Evolutionary conservation across 805 yeast genomes (phyloP), one percentile per base, ranked within the genome.

Genomic region (Suhomyces sp.): DNA sequence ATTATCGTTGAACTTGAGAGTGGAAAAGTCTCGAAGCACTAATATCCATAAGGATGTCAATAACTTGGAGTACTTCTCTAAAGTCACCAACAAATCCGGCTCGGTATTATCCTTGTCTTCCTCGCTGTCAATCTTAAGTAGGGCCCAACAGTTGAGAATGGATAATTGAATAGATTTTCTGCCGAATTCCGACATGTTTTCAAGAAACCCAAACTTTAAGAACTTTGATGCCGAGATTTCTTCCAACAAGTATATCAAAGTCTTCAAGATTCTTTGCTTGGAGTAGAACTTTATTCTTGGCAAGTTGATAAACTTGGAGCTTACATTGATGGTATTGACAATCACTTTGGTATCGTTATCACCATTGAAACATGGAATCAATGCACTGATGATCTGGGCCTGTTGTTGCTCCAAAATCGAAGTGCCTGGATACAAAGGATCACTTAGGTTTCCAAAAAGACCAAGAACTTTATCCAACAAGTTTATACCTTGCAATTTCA

Each of bases 321-420:
- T 83, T 1, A 91, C 87, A 41, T 82, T 81, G 35, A 93, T 80
- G 0, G 97, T 97, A 50, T 81, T 81, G 22, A 88, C 81, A 1
- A 93, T 91, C 0, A 90, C 79, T 36, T 80, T 80, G 1, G 96
- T 83, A 10, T 87, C 85, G 52, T 91, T 85, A 17, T 85, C 92
- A 3, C 79, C 73, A 33, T 79, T 80, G 70, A 94, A 93, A 9
- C 96, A 90, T 0, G 97, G 97, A 47, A 90, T 81, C 52, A 93
- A 76, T 0, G 98, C 96, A 53, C 96, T 86, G 8, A 89, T 86
- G 8, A 94, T 89, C 60, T 90, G 97, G 0, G 98, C 98, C 62
- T 94, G 97, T 62, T 88, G 96, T 68, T 92, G 97, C 58, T 89
- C 96, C 44, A 93, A 71, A 8, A 91, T 76, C 0, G 93, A 81